These are phyloP conservation scores for Crotalaria pallida DNA, from an alignment of 306 rosid genomes.

Conservation along the genomic window DNA sequence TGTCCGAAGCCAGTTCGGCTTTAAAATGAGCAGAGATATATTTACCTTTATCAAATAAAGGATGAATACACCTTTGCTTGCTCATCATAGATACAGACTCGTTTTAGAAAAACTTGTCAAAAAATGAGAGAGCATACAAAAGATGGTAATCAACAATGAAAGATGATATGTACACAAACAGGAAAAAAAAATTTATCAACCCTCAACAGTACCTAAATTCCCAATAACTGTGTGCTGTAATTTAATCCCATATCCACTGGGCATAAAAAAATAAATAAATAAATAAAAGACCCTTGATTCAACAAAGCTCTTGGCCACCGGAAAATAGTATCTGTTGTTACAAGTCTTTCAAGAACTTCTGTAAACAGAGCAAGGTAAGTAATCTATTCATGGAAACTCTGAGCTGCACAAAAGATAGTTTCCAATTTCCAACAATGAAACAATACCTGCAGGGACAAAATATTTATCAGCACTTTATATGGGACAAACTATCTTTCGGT, in stretches of 20 bases:
- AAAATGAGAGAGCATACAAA: not conserved
- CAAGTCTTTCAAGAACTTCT: constrained; percentile 21
- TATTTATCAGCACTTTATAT: too few relatives aligned
- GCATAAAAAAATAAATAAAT: too few relatives aligned
- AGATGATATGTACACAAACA: constrained; percentile 32
- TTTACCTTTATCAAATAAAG: too few relatives aligned
- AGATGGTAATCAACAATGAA: constrained; percentile 8
- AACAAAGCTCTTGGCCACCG: constrained; percentile 3
- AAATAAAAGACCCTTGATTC: constrained; percentile 2
- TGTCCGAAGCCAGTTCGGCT: too few relatives aligned
- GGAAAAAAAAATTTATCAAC: constrained; percentile 7
- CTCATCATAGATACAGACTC: too few relatives aligned
- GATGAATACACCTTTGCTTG: too few relatives aligned
- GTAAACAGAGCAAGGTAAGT: constrained; percentile 11
- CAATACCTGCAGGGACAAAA: constrained; percentile 24
- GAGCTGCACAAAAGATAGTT: constrained; percentile 24
- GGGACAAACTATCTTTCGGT: not conserved
- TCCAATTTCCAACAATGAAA: constrained; percentile 14
- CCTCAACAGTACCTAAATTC: constrained; percentile 19
- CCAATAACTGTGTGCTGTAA: constrained; percentile 1
- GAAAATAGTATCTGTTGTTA: constrained; percentile 3
- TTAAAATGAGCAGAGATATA: too few relatives aligned
- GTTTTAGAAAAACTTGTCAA: too few relatives aligned
- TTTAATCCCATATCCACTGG: constrained; percentile 15
- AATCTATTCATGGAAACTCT: constrained; percentile 19